Evolutionary conservation across 1,139 yeast genomes (phyloP).

Genomic region (Geotrichum reessii): DNA sequence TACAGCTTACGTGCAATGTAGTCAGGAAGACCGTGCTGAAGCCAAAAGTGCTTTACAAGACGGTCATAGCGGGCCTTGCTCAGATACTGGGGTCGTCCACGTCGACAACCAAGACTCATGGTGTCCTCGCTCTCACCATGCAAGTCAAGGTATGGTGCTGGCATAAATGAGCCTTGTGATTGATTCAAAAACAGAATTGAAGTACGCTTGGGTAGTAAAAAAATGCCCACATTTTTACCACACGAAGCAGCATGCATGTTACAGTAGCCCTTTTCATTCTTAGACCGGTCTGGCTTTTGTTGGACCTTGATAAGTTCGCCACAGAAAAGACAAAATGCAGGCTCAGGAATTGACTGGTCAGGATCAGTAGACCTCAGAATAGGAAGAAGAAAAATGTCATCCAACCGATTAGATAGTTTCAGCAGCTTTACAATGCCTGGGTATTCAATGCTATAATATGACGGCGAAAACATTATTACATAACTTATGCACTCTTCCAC

Average conservation of each 20-base stretch:
- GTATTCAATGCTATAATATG: constrained; percentile 42
- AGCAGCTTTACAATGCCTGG: constrained; percentile 62
- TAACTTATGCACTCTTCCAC: constrained; percentile 5
- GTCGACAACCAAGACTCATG: constrained; percentile 38
- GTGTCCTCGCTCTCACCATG: constrained; percentile 87
- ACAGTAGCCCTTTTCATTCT: constrained; percentile 35
- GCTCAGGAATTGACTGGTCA: constrained; percentile 46
- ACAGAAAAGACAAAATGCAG: constrained; percentile 84
- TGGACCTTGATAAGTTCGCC: constrained; percentile 67
- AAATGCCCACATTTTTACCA: constrained; percentile 66
- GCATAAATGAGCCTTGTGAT: constrained; percentile 70
- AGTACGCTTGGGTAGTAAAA: constrained; percentile 69
- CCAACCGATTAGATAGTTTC: constrained; percentile 61
- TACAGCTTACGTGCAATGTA: constrained; percentile 75
- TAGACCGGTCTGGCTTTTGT: constrained; percentile 33
- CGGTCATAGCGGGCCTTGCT: constrained; percentile 61
- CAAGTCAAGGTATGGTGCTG: constrained; percentile 77
- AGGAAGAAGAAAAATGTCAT: constrained; percentile 49
- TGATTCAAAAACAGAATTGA: constrained; percentile 57
- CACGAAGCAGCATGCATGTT: constrained; percentile 41
- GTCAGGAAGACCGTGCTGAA: constrained; percentile 74
- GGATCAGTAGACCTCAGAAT: constrained; percentile 27
- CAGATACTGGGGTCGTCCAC: constrained; percentile 66
- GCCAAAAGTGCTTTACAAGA: constrained; percentile 63
- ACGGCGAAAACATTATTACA: constrained; percentile 4